These are phyloP conservation scores for Argentina anserina DNA, from an alignment of 306 rosid genomes.

Conservation along the genomic window DNA sequence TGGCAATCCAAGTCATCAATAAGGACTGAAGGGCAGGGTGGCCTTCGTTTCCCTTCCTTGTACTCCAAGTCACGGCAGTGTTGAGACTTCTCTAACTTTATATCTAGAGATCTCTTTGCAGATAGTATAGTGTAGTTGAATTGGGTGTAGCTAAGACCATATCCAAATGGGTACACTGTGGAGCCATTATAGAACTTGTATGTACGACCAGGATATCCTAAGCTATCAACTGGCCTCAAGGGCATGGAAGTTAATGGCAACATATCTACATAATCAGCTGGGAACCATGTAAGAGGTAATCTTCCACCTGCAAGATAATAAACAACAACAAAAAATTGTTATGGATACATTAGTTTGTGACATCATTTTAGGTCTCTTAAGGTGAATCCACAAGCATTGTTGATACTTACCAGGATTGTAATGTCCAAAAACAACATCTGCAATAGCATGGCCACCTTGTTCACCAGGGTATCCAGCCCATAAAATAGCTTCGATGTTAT, in stretches of 20 bases:
- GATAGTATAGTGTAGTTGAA: conserved; percentile 18
- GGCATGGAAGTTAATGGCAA: conserved; percentile 34
- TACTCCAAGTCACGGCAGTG: conserved; percentile 25
- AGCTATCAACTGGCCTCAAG: conserved; percentile 24
- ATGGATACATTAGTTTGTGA: not conserved
- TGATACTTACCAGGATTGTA: conserved; percentile 27
- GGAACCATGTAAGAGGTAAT: conserved; percentile 36
- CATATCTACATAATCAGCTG: conserved; percentile 18
- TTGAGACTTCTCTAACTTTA: not conserved
- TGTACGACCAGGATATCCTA: conserved; percentile 35
- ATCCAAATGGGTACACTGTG: conserved; percentile 30
- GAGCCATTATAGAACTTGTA: conserved; percentile 37
- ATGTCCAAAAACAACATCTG: conserved; percentile 25
- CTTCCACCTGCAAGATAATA: conserved; percentile 28
- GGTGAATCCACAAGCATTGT: not conserved
- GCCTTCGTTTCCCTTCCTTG: not conserved
- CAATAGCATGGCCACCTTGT: conserved; percentile 30
- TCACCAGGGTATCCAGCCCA: conserved; percentile 35
- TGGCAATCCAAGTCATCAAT: conserved; percentile 18
- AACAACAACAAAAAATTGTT: not conserved
- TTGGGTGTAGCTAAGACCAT: conserved; percentile 33
- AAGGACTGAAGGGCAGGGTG: conserved; percentile 20
- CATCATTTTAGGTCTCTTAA: not conserved
- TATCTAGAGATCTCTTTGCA: conserved; percentile 7
- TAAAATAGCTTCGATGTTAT: conserved; percentile 14